Percentiles rank a stretch among this genome's conserved stretches.
phyloP scores from a whole-genome alignment of 2,329 filamentous ascomycete species.

The Microthyrium microscopicum region DNA sequence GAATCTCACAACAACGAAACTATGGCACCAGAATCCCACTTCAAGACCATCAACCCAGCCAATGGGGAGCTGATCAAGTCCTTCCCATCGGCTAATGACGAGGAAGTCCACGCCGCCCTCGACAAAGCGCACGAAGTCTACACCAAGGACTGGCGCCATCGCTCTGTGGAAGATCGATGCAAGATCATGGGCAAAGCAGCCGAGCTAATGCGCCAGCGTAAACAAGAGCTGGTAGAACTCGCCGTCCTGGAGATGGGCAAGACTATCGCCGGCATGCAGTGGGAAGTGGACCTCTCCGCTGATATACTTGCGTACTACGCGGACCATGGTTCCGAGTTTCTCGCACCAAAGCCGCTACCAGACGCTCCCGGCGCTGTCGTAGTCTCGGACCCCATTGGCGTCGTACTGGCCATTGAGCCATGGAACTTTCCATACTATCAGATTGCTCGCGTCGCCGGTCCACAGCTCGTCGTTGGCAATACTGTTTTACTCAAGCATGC shows the following conservation, averaged over 20 bases:
- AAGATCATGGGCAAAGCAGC: constrained; percentile 2
- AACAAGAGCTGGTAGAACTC: neutral
- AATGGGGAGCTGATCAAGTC: no score
- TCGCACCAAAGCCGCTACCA: neutral
- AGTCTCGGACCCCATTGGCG: constrained; percentile 1
- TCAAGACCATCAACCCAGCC: no score
- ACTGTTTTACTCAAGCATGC: constrained; percentile 3
- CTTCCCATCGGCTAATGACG: no score
- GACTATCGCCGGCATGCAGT: neutral
- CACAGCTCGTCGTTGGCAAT: neutral
- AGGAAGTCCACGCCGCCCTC: no score
- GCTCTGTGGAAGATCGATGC: neutral
- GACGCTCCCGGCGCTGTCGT: neutral
- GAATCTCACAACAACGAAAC: no score
- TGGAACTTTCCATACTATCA: constrained; percentile 5
- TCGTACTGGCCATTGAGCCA: constrained; percentile 1
- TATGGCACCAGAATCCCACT: no score
- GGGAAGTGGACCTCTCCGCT: neutral
- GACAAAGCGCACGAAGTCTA: no score
- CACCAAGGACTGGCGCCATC: neutral
- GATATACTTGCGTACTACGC: constrained; percentile 2
- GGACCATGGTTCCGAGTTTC: neutral
- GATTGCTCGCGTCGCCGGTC: neutral
- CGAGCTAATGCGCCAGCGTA: neutral
- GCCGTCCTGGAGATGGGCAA: constrained; percentile 2